phyloP scores from a whole-genome alignment of 2,329 filamentous ascomycete species.

The Acrocalymma vagum region DNA sequence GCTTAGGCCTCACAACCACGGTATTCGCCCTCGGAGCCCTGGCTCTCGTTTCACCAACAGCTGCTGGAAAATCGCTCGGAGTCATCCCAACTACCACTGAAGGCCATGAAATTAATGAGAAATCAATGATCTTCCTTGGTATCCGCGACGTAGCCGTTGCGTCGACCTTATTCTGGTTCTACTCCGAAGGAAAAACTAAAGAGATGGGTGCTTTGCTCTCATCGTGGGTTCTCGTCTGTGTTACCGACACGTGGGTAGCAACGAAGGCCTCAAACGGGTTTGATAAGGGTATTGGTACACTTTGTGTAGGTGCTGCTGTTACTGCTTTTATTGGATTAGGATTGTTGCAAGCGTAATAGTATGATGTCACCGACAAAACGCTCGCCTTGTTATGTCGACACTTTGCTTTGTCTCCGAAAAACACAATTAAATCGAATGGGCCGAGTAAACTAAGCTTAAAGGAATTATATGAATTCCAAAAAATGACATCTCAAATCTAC shows the following conservation, averaged over 20 bases:
- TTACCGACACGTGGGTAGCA: slow-evolving; percentile 4
- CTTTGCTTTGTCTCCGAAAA: no score
- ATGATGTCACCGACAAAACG: background rate
- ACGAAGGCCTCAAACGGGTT: slow-evolving; percentile 2
- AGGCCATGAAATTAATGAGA: slow-evolving; percentile 8
- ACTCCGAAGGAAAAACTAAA: slow-evolving; percentile 1
- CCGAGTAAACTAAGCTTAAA: no score
- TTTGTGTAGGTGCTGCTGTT: slow-evolving; percentile 2
- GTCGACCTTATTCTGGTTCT: slow-evolving; percentile 9
- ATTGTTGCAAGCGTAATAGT: slow-evolving; percentile 5
- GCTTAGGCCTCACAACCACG: slow-evolving; percentile 12
- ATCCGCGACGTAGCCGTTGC: slow-evolving; percentile 13
- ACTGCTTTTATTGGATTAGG: slow-evolving; percentile 4
- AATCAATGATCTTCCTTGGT: slow-evolving; percentile 14
- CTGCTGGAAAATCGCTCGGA: slow-evolving; percentile 1
- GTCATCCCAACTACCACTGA: slow-evolving; percentile 8
- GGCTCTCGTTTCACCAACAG: slow-evolving; percentile 2
- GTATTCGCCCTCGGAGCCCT: slow-evolving; percentile 9
- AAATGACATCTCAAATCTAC: no score
- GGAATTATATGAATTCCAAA: no score
- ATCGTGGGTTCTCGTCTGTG: slow-evolving; percentile 4
- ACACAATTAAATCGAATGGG: no score
- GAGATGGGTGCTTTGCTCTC: slow-evolving; percentile 12
- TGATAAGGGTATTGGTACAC: slow-evolving; percentile 4
- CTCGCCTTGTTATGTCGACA: no score